These are phyloP conservation scores for Thermomyces lanuginosus DNA, from an alignment of 2,329 filamentous ascomycete genomes.

Conservation along the genomic window DNA sequence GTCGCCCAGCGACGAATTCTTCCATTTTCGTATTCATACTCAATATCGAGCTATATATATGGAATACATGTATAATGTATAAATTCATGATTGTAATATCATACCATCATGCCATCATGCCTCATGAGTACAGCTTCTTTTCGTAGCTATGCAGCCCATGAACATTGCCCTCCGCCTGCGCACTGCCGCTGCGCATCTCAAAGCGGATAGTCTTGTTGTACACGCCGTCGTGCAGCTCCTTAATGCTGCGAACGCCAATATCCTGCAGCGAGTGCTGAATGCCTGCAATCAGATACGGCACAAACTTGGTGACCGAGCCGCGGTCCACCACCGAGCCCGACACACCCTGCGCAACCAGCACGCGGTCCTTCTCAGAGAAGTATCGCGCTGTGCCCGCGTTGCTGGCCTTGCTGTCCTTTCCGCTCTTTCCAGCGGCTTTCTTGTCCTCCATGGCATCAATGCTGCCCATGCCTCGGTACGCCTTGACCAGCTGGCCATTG, in stretches of 20 bases:
- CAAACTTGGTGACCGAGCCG: conserved; percentile 77
- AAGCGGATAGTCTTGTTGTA: conserved; percentile 65
- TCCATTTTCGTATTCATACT: too few species aligned
- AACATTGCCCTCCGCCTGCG: conserved; percentile 89
- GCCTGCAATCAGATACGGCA: conserved; percentile 88
- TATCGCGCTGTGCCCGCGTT: conserved; percentile 96
- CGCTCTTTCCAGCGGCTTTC: conserved; percentile 67
- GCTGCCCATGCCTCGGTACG: conserved; percentile 96
- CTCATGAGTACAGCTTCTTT: conserved; percentile 99
- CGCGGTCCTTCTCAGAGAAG: conserved; percentile 90
- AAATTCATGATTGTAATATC: too few species aligned
- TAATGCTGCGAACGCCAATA: conserved; percentile 68
- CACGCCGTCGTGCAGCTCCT: conserved; percentile 60
- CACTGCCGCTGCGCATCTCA: conserved; percentile 84
- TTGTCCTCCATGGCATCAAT: conserved; percentile 99
- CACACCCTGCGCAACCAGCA: conserved; percentile 93
- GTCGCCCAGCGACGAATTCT: too few species aligned
- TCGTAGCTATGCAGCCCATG: conserved; percentile 95
- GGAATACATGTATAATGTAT: too few species aligned
- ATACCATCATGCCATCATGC: too few species aligned
- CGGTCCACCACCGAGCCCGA: conserved; percentile 48
- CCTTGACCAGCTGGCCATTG: conserved; percentile 96
- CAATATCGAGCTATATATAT: too few species aligned
- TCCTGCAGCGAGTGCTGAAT: conserved; percentile 97
- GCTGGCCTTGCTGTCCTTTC: conserved; percentile 49